A percentile compares a stretch with the other conserved stretches of the same genome.
Evolutionary conservation across 805 yeast species (phyloP).

Genomic region (Metschnikowia orientalis): DNA sequence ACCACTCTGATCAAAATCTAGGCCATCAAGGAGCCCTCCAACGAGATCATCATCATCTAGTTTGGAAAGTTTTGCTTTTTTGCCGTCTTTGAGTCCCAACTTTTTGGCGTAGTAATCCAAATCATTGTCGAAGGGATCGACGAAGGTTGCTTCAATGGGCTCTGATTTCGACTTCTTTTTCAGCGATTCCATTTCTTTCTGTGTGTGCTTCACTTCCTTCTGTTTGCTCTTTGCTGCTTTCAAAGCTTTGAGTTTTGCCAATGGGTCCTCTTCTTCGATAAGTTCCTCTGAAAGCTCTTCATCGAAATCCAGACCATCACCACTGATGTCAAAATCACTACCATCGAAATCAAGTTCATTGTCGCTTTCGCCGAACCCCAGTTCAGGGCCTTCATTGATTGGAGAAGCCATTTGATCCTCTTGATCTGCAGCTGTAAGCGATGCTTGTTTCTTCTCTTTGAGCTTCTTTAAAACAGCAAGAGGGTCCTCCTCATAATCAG

Average conservation of each 20-base stretch:
- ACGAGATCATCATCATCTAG: slow-evolving; percentile 67
- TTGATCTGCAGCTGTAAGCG: too few species aligned
- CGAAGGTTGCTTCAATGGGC: slow-evolving; percentile 16
- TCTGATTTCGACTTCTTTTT: slow-evolving; percentile 6
- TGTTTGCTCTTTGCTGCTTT: slow-evolving; percentile 10
- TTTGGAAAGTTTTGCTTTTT: slow-evolving; percentile 42
- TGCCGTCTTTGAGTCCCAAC: slow-evolving; percentile 61
- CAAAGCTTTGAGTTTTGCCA: slow-evolving; percentile 22
- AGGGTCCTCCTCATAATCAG: slow-evolving; percentile 25
- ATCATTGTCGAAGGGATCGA: slow-evolving; percentile 52
- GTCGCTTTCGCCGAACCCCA: slow-evolving; percentile 1
- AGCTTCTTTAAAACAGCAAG: slow-evolving; percentile 21
- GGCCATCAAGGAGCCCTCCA: slow-evolving; percentile 79
- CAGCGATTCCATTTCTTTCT: slow-evolving; percentile 19
- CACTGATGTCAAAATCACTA: slow-evolving; percentile 13
- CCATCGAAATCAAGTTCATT: slow-evolving; percentile 7
- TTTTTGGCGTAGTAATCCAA: slow-evolving; percentile 79
- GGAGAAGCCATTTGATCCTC: background rate
- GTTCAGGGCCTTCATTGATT: background rate
- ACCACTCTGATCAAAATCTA: slow-evolving; percentile 45
- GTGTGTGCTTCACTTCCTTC: slow-evolving; percentile 9
- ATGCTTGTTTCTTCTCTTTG: slow-evolving; percentile 9
- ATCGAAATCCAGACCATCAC: slow-evolving; percentile 18
- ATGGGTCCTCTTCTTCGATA: slow-evolving; percentile 20
- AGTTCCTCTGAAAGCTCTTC: slow-evolving; percentile 13